phyloP scores from a whole-genome alignment of 768 basidiomycete genomes.

The Lentinus tigrinus region DNA sequence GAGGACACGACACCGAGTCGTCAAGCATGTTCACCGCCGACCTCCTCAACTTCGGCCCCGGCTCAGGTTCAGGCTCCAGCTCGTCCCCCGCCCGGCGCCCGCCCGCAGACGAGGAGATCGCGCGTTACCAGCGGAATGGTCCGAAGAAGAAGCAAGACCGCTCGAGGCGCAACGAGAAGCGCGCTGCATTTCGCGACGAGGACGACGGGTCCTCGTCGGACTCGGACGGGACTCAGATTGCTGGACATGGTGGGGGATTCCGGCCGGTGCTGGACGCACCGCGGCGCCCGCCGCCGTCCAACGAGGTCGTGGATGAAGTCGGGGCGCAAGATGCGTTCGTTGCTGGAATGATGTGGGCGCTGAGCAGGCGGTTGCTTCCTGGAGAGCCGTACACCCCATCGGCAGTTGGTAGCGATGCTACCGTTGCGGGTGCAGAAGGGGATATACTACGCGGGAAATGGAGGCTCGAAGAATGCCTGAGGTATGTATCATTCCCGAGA shows the following conservation, averaged over 20 bases:
- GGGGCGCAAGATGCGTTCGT: constrained; percentile 82
- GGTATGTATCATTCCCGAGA: constrained; percentile 39
- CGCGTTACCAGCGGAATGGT: neutral
- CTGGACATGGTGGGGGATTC: constrained; percentile 27
- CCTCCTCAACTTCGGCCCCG: constrained; percentile 19
- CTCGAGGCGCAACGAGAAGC: constrained; percentile 12
- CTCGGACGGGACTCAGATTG: constrained; percentile 59
- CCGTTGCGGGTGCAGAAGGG: constrained; percentile 12
- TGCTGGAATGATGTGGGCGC: constrained; percentile 84
- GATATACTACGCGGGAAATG: constrained; percentile 49
- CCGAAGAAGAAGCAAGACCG: constrained; percentile 4
- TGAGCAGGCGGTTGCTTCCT: constrained; percentile 70
- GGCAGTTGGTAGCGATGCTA: constrained; percentile 7
- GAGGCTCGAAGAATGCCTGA: constrained; percentile 80
- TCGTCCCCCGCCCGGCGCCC: neutral
- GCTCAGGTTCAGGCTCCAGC: neutral
- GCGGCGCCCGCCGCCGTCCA: neutral
- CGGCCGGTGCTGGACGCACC: constrained; percentile 2
- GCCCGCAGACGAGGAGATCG: neutral
- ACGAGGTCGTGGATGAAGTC: constrained; percentile 62
- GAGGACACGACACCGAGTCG: constrained; percentile 46
- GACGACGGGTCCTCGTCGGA: constrained; percentile 37
- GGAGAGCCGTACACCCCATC: constrained; percentile 70
- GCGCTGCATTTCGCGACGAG: constrained; percentile 1
- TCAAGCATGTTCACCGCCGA: constrained; percentile 53